Evolutionary conservation across 108 stramenopile genomes (phyloP).

Genomic region (Nitzschia sp.): DNA sequence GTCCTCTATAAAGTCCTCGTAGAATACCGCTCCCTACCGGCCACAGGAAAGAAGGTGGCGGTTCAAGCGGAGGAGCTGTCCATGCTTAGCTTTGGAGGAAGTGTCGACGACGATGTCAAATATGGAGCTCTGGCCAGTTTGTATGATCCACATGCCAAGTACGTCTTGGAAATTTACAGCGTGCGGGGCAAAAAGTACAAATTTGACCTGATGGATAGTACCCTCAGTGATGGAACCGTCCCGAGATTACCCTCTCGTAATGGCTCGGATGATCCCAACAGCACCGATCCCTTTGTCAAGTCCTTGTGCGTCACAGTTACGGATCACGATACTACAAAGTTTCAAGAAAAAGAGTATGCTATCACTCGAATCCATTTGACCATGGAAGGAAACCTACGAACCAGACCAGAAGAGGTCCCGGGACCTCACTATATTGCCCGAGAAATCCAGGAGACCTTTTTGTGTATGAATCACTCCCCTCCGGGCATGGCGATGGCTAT

Average conservation of each 20-base stretch:
- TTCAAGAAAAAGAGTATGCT: conserved; percentile 17
- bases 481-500: conserved; percentile 44
- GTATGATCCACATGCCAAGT: conserved; percentile 57
- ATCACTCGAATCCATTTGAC: conserved; percentile 44
- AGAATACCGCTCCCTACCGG: conserved; percentile 54
- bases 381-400: conserved; percentile 42
- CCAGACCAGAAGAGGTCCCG: conserved; percentile 16
- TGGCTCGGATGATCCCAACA: neutral
- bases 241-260: conserved; percentile 36
- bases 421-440: conserved; percentile 16
- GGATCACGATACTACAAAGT: conserved; percentile 30
- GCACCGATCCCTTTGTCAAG: conserved; percentile 56
- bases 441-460: conserved; percentile 30
- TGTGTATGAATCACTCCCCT: conserved; percentile 16
- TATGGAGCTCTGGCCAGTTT: conserved; percentile 55
- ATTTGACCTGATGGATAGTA: conserved; percentile 58
- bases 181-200: conserved; percentile 62
- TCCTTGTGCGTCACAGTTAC: conserved; percentile 54
- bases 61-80: conserved; percentile 55
- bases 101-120: conserved; percentile 67
- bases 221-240: conserved; percentile 51
- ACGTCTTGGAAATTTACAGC: conserved; percentile 51
- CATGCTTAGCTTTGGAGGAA: conserved; percentile 62
- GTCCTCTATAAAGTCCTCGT: conserved; percentile 46
- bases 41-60: conserved; percentile 47